Evolutionary conservation across 2,329 filamentous ascomycete genomes (phyloP), one percentile per base, ranked within the genome.

Genomic region (Periconia macrospinosa): DNA sequence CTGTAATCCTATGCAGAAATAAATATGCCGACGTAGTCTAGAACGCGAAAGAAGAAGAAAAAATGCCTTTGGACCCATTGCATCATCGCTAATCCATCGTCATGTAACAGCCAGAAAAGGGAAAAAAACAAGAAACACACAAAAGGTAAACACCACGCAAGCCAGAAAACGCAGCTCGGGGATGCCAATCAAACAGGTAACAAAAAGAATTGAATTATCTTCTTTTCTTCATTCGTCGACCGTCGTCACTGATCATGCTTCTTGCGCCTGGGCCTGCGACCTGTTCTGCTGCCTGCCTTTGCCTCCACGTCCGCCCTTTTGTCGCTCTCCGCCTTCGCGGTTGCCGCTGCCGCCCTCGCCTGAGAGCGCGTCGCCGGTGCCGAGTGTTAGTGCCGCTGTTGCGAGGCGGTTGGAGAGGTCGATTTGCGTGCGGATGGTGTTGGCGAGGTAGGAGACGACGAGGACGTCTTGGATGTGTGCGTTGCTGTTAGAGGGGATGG

Each of bases 401-500:
- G 93, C 93, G 70, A 99, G 82, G 60, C 93, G 86, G 83, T 97
- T 95, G 62, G 92, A 95, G 55, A 97, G 86, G 73, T 97, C 93
- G 80, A 97, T 96, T 81, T 97, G 93, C 63, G 93, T 97, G 76
- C 92, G 91, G 79, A 97, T 96, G 62, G 92, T 96, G 83, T 97
- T 97, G 74, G 93, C 91, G 61, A 97, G 84, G 81, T 97, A 97
- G 23, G 92, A 96, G 68, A 99, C 92, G 76, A 97, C 92, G 63
- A 99, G 87, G 57, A 99, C 92, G 76, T 99, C 94, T 81, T 99
- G 94, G 77, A 99, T 92, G 81, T 99, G 94, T 82, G 96, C 96
- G 86, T 99, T 99, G 86, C 83, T 86, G 71, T 27, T 27, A 27
- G 23, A 27, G 23, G 8, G 13, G 3, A 40, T 35, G 20, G 46